Evolutionary conservation across 2,329 filamentous ascomycete genomes (phyloP).

Genomic region (Fusarium sp.): DNA sequence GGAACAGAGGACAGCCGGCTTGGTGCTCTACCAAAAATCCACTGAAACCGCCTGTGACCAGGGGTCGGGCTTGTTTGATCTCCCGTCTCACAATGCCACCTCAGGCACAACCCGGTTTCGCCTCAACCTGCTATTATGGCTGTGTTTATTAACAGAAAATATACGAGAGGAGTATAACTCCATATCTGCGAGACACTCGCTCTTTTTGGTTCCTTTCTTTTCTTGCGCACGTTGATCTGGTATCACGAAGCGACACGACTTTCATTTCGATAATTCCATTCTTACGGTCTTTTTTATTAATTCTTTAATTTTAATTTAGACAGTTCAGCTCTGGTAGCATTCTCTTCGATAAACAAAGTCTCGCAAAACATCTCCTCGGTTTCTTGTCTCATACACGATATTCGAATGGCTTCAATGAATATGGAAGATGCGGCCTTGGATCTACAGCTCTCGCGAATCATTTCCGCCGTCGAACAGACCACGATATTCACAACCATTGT

Average conservation of each 20-base stretch:
- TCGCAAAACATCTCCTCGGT: neutral
- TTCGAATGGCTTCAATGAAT: conserved; percentile 1
- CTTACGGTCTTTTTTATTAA: conserved; percentile 16
- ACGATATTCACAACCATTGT: conserved; percentile 39
- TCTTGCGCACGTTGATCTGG: conserved; percentile 23
- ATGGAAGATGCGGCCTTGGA: conserved; percentile 21
- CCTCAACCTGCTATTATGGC: neutral
- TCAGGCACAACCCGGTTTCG: conserved; percentile 39
- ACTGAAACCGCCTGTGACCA: conserved; percentile 4
- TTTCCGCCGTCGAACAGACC: conserved; percentile 35
- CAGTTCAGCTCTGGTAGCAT: conserved; percentile 15
- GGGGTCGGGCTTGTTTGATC: conserved; percentile 29
- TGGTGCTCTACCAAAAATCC: conserved; percentile 1
- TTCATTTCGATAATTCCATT: conserved; percentile 22
- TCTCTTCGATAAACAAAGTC: neutral
- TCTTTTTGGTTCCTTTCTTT: neutral
- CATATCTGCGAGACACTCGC: conserved; percentile 10
- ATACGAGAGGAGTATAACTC: neutral
- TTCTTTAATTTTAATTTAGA: conserved; percentile 21
- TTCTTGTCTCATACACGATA: neutral
- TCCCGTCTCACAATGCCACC: conserved; percentile 38
- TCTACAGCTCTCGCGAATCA: conserved; percentile 33
- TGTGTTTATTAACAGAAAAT: neutral
- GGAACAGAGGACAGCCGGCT: conserved; percentile 24
- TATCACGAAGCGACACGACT: conserved; percentile 21